Evolutionary conservation across 1,139 yeast species (phyloP).

Genomic region (Debaryomycetaceae sp.): DNA sequence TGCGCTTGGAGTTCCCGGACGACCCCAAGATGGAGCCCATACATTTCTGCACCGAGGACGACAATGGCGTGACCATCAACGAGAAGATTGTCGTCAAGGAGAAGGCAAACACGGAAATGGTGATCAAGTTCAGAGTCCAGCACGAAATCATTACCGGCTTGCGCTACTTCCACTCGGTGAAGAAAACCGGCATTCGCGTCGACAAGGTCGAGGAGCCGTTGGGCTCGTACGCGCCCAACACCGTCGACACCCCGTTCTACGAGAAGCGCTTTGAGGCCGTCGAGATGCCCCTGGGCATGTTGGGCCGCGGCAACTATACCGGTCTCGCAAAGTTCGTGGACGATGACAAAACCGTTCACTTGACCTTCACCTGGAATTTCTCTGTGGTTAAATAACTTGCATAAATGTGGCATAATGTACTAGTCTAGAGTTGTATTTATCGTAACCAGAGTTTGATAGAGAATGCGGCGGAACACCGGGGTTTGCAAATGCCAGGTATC

Average conservation of each 20-base stretch:
- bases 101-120: constrained; percentile 61
- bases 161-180: constrained; percentile 74
- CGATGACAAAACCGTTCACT: constrained; percentile 71
- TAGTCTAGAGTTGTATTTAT: no score
- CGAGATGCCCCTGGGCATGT: constrained; percentile 84
- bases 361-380: constrained; percentile 78
- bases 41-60: constrained; percentile 52
- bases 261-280: constrained; percentile 72
- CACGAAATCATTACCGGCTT: constrained; percentile 88
- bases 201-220: constrained; percentile 81
- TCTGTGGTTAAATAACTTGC: constrained; percentile 51
- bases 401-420: no score
- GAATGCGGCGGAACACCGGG: no score
- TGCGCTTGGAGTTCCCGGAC: constrained; percentile 54
- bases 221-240: constrained; percentile 86
- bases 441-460: no score
- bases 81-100: constrained; percentile 66
- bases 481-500: no score
- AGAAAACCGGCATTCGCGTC: constrained; percentile 79
- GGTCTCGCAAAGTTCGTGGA: constrained; percentile 79
- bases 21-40: constrained; percentile 51
- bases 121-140: constrained; percentile 73
- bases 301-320: constrained; percentile 79
- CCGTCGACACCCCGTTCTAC: constrained; percentile 72
- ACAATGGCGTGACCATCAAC: constrained; percentile 35